Percentiles rank a stretch among this genome's conserved stretches.
Evolutionary conservation across 441 rosid genomes (phyloP).

Genomic region (Theobroma grandiflorum): DNA sequence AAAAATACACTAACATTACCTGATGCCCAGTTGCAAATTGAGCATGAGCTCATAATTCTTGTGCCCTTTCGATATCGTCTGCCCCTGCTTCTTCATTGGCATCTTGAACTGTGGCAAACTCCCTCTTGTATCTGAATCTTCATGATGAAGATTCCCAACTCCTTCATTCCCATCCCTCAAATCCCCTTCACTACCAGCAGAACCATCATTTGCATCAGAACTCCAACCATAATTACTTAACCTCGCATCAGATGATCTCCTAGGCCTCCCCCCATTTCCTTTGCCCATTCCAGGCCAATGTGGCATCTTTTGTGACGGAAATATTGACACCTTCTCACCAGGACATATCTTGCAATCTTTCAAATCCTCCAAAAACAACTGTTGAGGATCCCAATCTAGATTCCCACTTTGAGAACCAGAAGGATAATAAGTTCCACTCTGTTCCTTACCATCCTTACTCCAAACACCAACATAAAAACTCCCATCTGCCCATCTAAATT

Average conservation of each 20-base stretch:
- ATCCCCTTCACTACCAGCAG: constrained; percentile 35
- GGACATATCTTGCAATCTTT: constrained; percentile 59
- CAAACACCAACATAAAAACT: constrained; percentile 88
- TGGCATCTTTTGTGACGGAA: constrained; percentile 87
- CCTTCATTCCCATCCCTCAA: constrained; percentile 50
- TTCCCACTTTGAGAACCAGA: constrained; percentile 54
- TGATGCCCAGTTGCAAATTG: constrained; percentile 94
- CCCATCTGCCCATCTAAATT: constrained; percentile 77
- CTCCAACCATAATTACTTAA: constrained; percentile 48
- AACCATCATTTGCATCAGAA: constrained; percentile 29
- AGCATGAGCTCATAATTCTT: constrained; percentile 98
- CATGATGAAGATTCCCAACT: constrained; percentile 46
- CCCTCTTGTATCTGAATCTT: constrained; percentile 43
- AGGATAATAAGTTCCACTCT: constrained; percentile 84
- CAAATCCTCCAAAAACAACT: constrained; percentile 60
- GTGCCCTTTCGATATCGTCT: constrained; percentile 87
- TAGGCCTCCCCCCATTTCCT: constrained; percentile 43
- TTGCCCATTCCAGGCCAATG: constrained; percentile 49
- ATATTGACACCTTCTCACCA: constrained; percentile 63
- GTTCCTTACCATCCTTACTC: constrained; percentile 83
- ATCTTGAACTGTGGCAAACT: constrained; percentile 45
- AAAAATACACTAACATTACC: constrained; percentile 50
- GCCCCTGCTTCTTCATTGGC: constrained; percentile 77
- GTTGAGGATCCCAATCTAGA: constrained; percentile 80
- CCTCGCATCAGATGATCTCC: constrained; percentile 73